A percentile compares a stretch with the other conserved stretches of the same genome.
Conservation (phyloP, 305 asterid species). For the Lippia alba region DNA sequence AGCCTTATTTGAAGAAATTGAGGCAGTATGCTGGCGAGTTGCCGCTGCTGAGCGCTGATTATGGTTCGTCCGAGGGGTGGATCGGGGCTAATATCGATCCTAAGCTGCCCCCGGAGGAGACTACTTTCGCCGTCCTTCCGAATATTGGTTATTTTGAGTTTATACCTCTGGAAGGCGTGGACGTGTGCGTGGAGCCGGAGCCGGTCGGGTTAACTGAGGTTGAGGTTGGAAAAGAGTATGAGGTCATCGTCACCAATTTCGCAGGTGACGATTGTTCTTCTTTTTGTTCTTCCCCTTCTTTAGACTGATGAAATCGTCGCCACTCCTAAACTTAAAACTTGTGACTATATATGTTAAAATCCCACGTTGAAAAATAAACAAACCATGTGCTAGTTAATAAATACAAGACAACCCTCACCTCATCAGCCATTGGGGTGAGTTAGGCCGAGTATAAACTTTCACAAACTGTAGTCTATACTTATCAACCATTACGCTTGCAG, state of each 20-base stretch:
- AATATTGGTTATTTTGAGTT: conserved; percentile 68
- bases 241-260: conserved; percentile 63
- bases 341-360: too few species aligned
- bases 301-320: too few species aligned
- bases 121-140: conserved; percentile 68
- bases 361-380: too few species aligned
- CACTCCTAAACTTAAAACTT: too few species aligned
- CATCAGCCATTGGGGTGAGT: too few species aligned
- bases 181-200: conserved; percentile 18
- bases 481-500: conserved; percentile 32
- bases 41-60: conserved; percentile 78
- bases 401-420: too few species aligned
- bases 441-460: too few species aligned
- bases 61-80: conserved; percentile 93
- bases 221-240: conserved; percentile 69
- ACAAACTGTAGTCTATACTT: background rate
- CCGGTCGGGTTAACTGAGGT: conserved; percentile 64
- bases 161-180: conserved; percentile 44
- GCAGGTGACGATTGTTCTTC: conserved; percentile 51
- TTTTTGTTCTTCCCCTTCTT: background rate
- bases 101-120: conserved; percentile 58
- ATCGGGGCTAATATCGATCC: conserved; percentile 73
- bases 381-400: too few species aligned
- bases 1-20: conserved; percentile 66
- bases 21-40: conserved; percentile 79